Conservation (phyloP, 2,329 filamentous ascomycete genomes). For the Botrytis deweyae region DNA sequence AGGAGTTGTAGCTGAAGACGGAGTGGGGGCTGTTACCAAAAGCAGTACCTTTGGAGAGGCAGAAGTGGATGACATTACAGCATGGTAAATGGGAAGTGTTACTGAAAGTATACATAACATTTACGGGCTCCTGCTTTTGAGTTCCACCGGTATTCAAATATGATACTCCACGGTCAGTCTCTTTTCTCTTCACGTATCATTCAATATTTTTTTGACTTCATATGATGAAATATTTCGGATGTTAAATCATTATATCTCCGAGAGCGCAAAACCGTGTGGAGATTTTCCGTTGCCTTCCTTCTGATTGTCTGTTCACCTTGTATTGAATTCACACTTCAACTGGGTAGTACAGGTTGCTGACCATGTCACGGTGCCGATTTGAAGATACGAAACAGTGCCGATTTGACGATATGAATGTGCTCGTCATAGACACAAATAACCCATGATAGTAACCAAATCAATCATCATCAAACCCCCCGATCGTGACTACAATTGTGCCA, state of each 20-base stretch:
- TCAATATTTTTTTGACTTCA: not conserved
- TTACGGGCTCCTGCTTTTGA: not conserved
- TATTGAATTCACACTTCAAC: not conserved
- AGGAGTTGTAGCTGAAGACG: conserved; percentile 44
- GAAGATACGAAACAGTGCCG: not conserved
- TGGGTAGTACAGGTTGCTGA: not conserved
- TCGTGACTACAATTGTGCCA: not conserved
- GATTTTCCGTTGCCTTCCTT: conserved; percentile 99
- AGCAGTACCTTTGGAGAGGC: conserved; percentile 93
- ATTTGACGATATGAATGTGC: not conserved
- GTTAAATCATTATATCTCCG: conserved; percentile 85
- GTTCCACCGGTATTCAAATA: no score
- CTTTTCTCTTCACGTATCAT: not conserved
- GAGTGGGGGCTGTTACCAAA: conserved; percentile 68
- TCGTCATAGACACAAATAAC: not conserved
- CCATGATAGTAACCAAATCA: not conserved
- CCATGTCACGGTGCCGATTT: not conserved
- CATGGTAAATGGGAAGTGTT: conserved; percentile 61
- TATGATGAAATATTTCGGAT: conserved; percentile 75
- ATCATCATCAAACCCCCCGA: not conserved
- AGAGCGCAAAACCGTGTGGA: conserved; percentile 96
- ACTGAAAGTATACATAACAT: not conserved
- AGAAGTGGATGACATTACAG: conserved; percentile 93
- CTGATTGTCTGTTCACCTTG: conserved; percentile 58
- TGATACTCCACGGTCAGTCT: not conserved